Evolutionary conservation across 2,329 filamentous ascomycete species (phyloP).

Genomic region (Aspergillus fumigatiaffinis): DNA sequence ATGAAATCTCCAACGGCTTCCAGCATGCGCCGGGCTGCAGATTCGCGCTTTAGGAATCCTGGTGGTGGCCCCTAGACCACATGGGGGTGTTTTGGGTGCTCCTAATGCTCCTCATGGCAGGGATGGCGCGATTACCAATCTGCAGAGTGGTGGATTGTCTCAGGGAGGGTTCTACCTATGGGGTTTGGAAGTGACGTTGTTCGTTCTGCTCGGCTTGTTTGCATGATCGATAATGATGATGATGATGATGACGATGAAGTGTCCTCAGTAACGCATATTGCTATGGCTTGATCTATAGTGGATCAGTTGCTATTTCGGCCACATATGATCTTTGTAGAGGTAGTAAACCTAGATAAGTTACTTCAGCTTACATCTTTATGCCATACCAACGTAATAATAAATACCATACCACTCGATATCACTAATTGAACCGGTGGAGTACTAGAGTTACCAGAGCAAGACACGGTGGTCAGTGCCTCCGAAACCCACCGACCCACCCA

Average conservation of each 20-base stretch:
- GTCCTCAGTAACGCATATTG: neutral
- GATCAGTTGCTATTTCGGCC: too few species aligned
- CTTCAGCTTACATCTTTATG: slow-evolving; percentile 2
- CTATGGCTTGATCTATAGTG: neutral
- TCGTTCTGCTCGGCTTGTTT: neutral
- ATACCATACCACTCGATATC: neutral
- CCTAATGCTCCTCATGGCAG: neutral
- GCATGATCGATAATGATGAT: neutral
- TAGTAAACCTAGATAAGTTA: too few species aligned
- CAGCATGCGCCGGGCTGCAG: neutral
- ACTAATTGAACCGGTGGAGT: slow-evolving; percentile 7
- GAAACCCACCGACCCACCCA: neutral
- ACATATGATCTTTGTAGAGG: too few species aligned
- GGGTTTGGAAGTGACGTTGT: neutral
- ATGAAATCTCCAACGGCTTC: neutral
- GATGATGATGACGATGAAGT: neutral
- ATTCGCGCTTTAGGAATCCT: neutral
- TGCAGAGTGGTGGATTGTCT: neutral
- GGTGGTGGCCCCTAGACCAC: neutral
- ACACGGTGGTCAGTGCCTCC: slow-evolving; percentile 14
- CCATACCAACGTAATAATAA: neutral
- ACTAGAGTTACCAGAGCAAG: slow-evolving; percentile 8
- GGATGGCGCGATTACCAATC: neutral
- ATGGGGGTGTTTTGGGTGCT: neutral
- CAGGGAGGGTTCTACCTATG: neutral